Evolutionary conservation across 306 rosid genomes (phyloP).

Genomic region (Amphicarpaea edgeworthii): DNA sequence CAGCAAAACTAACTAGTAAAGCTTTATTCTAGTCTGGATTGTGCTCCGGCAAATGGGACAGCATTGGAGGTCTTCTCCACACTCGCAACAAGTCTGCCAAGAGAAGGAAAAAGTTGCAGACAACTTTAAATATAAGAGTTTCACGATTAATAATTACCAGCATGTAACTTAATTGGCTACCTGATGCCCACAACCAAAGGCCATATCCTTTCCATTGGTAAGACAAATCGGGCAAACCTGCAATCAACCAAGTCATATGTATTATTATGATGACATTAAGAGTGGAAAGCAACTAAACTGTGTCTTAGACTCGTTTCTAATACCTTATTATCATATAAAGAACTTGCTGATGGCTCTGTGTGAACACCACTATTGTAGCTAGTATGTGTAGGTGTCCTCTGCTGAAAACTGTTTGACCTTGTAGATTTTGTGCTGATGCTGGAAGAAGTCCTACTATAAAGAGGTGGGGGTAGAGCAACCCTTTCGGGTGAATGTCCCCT

Average conservation of each 20-base stretch:
- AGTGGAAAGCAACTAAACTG: neutral
- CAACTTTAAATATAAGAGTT: slow-evolving; percentile 26
- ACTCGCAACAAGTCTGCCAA: slow-evolving; percentile 80
- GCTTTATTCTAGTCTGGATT: slow-evolving; percentile 73
- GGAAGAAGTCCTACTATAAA: slow-evolving; percentile 53
- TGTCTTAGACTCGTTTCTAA: slow-evolving; percentile 1
- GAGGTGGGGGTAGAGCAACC: slow-evolving; percentile 81
- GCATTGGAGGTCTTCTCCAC: slow-evolving; percentile 70
- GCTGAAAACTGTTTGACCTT: slow-evolving; percentile 57
- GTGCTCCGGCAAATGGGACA: slow-evolving; percentile 86
- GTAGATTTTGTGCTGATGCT: slow-evolving; percentile 38
- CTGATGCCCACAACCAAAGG: slow-evolving; percentile 96
- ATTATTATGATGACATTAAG: slow-evolving; percentile 14
- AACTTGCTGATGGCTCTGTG: slow-evolving; percentile 55
- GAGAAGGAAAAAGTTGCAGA: slow-evolving; percentile 29
- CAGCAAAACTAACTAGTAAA: slow-evolving; percentile 55
- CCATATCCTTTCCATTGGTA: slow-evolving; percentile 75
- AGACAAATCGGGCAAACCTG: slow-evolving; percentile 89
- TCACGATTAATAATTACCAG: slow-evolving; percentile 8
- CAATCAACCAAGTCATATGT: slow-evolving; percentile 26
- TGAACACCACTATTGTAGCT: slow-evolving; percentile 45
- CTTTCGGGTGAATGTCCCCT: slow-evolving; percentile 67
- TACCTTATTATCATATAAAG: slow-evolving; percentile 76
- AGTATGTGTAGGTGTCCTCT: slow-evolving; percentile 36
- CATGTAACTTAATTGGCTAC: slow-evolving; percentile 50